Evolutionary conservation across 371 early-diverging fungal species (phyloP), one percentile per base, ranked within the genome.

Genomic region (Dinochytrium kinnereticum): DNA sequence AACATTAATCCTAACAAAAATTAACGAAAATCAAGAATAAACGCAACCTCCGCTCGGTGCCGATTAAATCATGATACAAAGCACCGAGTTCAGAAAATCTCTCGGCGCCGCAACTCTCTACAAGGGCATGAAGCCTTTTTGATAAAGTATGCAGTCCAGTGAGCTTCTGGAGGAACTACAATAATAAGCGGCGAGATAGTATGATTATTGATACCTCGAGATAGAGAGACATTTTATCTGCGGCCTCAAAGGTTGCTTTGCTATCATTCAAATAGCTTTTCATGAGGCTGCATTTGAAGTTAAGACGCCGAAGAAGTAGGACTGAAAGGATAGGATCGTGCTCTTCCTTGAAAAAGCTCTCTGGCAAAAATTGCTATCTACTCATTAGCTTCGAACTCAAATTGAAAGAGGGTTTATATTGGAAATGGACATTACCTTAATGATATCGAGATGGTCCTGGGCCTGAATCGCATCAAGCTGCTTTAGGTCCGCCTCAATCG

Each of bases 401-500:
- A 57, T 15, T 10, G 26, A n/a, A 30, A 26, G 10, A 57, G 26
- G 57, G n/a, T 30, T 30, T 57, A 13, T 44, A 13, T 44, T 44
- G 44, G 7, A 44, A 44, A 44, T 13, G 19, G 7, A 44, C 39
- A 1, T 31, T 30, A 72, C 76, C 72, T 72, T 87, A 28, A 92
- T 84, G 67, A 90, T 83, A 40, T 79, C 85, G 39, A 97, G 76
- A 65, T 94, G 90, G 73, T 93, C 91, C 13, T 84, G 85, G 0
- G 95, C 95, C 77, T 96, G 95, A 15, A 82, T 79, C 3, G 91
- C 93, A 34, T 97, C 96, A 59, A 96, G 76, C 70, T 92, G 91
- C 10, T 94, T 89, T 44, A 97, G 80, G 66, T 96, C 96, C 51
- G 96, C 84, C 74, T 97, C 97, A 49, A 97, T 90, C 2, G 93